Percentiles rank a stretch among this genome's conserved stretches.
These are phyloP conservation scores for Brettanomyces bruxellensis DNA, from an alignment of 805 yeast genomes.

Conservation along the genomic window DNA sequence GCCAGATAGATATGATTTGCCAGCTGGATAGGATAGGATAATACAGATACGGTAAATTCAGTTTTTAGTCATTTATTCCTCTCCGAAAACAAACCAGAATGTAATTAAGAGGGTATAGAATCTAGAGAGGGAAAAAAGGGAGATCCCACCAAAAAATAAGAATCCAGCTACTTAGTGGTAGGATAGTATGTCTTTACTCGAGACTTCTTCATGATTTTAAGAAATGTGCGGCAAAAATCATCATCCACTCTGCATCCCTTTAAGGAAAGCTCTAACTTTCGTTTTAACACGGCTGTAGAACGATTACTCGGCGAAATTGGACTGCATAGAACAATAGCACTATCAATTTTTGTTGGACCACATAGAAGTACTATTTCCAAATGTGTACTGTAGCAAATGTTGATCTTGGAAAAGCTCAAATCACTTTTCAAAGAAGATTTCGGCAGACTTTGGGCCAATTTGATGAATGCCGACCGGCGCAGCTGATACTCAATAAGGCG, in stretches of 20 bases:
- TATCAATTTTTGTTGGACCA: slow-evolving; percentile 10
- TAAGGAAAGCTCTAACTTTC: slow-evolving; percentile 12
- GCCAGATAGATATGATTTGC: no score
- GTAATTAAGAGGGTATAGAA: no score
- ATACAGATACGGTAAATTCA: no score
- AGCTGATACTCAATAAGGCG: slow-evolving; percentile 17
- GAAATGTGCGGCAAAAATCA: slow-evolving; percentile 11
- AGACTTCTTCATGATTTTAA: slow-evolving; percentile 8
- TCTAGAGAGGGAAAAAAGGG: no score
- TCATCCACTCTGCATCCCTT: slow-evolving; percentile 4
- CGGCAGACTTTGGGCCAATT: slow-evolving; percentile 8
- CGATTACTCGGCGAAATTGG: slow-evolving; percentile 4
- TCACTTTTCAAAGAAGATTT: slow-evolving; percentile 16
- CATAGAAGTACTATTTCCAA: slow-evolving; percentile 18
- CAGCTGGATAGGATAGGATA: no score
- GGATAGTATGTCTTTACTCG: no score
- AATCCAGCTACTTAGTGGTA: no score
- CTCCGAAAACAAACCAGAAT: no score
- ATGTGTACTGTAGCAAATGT: slow-evolving; percentile 9
- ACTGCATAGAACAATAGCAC: slow-evolving; percentile 10
- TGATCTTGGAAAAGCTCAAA: slow-evolving; percentile 20
- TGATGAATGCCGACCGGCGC: slow-evolving; percentile 10
- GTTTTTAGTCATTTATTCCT: no score
- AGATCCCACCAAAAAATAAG: no score
- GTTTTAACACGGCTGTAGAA: slow-evolving; percentile 1